Conservation (phyloP, 257 asterid species). For the Penstemon eatonii region DNA sequence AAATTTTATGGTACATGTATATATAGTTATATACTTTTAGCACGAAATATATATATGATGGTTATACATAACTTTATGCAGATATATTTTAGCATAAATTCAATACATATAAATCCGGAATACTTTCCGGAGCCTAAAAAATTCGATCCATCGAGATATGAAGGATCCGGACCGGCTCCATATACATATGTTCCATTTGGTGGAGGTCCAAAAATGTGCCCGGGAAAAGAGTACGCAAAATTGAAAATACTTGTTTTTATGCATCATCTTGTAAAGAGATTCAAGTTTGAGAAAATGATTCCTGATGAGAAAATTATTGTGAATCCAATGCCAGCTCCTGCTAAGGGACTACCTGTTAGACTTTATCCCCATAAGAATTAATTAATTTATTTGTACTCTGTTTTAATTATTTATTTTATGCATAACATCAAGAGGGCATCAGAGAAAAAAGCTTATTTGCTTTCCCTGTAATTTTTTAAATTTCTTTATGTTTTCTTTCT, state of each 20-base stretch:
- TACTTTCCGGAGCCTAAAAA: slow-evolving; percentile 43
- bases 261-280: too few relatives aligned
- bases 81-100: slow-evolving; percentile 55
- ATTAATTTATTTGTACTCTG: too few relatives aligned
- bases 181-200: slow-evolving; percentile 64
- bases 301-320: slow-evolving; percentile 52
- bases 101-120: slow-evolving; percentile 50
- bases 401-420: too few relatives aligned
- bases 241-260: slow-evolving; percentile 58
- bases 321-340: slow-evolving; percentile 52
- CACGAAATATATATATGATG: neutral
- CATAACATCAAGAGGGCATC: too few relatives aligned
- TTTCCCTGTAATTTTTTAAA: too few relatives aligned
- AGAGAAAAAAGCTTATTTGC: too few relatives aligned
- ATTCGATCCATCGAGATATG: slow-evolving; percentile 59
- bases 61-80: too few relatives aligned
- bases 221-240: slow-evolving; percentile 57
- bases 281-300: slow-evolving; percentile 42
- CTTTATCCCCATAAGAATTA: slow-evolving; percentile 50
- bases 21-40: too few relatives aligned
- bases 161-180: slow-evolving; percentile 56
- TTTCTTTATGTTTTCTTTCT: too few relatives aligned
- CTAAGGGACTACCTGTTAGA: slow-evolving; percentile 51
- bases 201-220: slow-evolving; percentile 65
- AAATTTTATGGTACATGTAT: too few relatives aligned